Evolutionary conservation across 495 filamentous ascomycete species (phyloP), one percentile per base, ranked within the genome.

Genomic region (Bacidia rubella): DNA sequence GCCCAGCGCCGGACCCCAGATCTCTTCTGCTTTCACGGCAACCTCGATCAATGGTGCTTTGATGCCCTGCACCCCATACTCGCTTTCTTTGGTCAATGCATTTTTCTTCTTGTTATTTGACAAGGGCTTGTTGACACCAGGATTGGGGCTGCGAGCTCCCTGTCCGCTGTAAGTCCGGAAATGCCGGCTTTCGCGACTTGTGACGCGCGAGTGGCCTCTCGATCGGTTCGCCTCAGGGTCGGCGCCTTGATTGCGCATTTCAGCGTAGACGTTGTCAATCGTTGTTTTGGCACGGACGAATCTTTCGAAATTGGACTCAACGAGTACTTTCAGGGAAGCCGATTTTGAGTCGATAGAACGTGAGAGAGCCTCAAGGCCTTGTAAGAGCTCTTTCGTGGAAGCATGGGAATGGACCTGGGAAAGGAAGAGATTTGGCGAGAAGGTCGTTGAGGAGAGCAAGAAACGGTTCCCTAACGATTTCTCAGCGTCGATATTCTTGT

Each of bases 231-330:
- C 57, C n/a, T 76, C 73, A n/a, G 76, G 74, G 27, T 85, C 79
- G 5, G 68, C 74, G 2, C 87, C 87, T 59, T 87, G 83, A 49
- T 86, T 87, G 48, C 89, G 87, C 92, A 98, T 97, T 67, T 97
- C 93, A 32, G 78, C 89, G 66, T 98, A 98, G 35, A 98, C 92
- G 70, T 89, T 89, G 68, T 98, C 92, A 56, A 98, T 97, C 5
- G 89, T 96, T 2, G 87, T 84, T 64, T 98, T 98, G 5, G 93
- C 92, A 11, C 84, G 80, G 27, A 98, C 90, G 66, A 98, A 98
- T 27, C 89, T 82, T 68, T 98, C 93, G 61, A 98, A 98, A 61
- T 98, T 97, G 25, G 85, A 87, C 66, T 98, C 92, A 22, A 98
- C 92, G 2, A 98, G 75, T 1, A 93, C 85, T 64, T 98, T 98